phyloP scores from a whole-genome alignment of 495 filamentous ascomycete species.

The Pseudoneurospora amorphoporcata region DNA sequence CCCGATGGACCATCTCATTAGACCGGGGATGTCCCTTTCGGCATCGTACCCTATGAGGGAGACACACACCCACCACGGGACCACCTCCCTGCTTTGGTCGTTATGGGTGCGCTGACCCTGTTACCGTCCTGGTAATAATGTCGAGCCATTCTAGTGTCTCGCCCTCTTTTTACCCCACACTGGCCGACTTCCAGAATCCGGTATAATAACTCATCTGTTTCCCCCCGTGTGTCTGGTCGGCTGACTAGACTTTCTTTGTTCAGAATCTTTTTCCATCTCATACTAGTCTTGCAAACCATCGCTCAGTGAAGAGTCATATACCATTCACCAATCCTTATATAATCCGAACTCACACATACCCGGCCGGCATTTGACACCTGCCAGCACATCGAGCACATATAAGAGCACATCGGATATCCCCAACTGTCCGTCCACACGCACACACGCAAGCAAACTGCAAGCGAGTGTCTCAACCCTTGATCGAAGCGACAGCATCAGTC shows the following conservation, averaged over 20 bases:
- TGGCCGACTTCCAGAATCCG: neutral
- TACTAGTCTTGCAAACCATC: neutral
- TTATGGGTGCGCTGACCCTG: neutral
- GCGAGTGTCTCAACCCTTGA: neutral
- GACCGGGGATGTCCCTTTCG: neutral
- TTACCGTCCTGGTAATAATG: neutral
- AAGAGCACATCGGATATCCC: slow-evolving; percentile 20
- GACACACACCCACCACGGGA: neutral
- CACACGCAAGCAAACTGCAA: neutral
- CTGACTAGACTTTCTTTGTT: neutral
- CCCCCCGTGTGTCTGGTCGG: neutral
- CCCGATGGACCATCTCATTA: neutral
- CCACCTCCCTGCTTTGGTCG: neutral
- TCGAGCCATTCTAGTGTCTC: neutral
- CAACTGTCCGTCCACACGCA: slow-evolving; percentile 8
- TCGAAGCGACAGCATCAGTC: neutral
- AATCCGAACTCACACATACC: neutral
- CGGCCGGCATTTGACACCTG: neutral
- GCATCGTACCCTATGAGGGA: neutral
- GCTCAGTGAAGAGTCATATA: neutral
- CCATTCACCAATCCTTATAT: neutral
- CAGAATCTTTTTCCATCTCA: neutral
- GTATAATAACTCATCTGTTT: neutral
- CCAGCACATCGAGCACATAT: neutral
- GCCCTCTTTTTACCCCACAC: neutral